A percentile compares a stretch with the other conserved stretches of the same genome.
Evolutionary conservation across 2,329 filamentous ascomycete species (phyloP).

Genomic region (Lojkania enalia): DNA sequence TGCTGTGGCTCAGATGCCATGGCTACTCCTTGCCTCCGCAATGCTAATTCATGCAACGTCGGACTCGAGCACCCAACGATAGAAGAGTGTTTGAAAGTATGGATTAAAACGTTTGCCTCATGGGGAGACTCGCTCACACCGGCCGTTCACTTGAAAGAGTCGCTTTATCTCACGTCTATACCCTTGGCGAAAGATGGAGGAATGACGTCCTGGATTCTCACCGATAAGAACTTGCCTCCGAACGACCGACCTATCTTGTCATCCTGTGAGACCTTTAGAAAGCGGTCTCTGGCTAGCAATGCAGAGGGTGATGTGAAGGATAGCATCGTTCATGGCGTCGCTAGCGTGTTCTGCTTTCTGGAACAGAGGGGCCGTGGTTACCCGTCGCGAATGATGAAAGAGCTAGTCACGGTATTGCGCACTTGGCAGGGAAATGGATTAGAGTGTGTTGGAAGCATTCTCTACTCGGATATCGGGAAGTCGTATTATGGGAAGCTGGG

Average conservation of each 20-base stretch:
- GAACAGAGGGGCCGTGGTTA: conserved; percentile 71
- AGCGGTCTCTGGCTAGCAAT: conserved; percentile 46
- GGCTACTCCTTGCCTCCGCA: no score
- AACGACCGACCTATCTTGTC: conserved; percentile 52
- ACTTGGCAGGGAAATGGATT: conserved; percentile 51
- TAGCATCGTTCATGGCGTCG: conserved; percentile 69
- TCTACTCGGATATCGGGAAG: conserved; percentile 85
- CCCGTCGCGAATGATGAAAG: conserved; percentile 72
- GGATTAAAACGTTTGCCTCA: conserved; percentile 58
- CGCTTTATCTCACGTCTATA: conserved; percentile 60
- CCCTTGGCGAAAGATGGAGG: conserved; percentile 59
- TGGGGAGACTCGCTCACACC: conserved; percentile 64
- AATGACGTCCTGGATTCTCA: conserved; percentile 60
- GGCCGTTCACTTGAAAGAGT: conserved; percentile 62
- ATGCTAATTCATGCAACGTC: no score
- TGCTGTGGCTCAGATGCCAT: no score
- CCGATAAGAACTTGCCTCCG: conserved; percentile 45
- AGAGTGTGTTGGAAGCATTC: conserved; percentile 66
- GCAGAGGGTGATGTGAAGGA: conserved; percentile 52
- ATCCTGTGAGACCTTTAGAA: conserved; percentile 58
- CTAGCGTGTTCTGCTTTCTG: conserved; percentile 71
- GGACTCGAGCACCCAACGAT: conserved; percentile 61
- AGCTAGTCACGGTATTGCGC: conserved; percentile 59
- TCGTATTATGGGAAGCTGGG: conserved; percentile 73
- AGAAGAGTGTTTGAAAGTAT: conserved; percentile 59